Conservation (phyloP, 2,329 filamentous ascomycete genomes). For the Phialocephala sp. region DNA sequence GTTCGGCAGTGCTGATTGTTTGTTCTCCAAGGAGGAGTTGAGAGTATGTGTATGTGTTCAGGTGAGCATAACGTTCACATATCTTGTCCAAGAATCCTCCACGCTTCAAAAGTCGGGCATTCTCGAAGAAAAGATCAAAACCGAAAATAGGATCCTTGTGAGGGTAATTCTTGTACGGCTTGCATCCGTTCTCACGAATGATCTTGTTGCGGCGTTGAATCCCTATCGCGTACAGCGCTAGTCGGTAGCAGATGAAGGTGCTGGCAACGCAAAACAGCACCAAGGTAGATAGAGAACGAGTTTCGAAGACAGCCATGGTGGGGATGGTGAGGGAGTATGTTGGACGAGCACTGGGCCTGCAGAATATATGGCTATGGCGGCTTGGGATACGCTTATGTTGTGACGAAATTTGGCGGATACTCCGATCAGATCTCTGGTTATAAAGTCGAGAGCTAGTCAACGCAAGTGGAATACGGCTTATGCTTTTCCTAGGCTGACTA, state of each 20-base stretch:
- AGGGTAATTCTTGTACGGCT: constrained; percentile 44
- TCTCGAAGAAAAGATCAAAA: constrained; percentile 52
- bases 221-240: constrained; percentile 6
- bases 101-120: constrained; percentile 46
- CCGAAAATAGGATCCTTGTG: constrained; percentile 62
- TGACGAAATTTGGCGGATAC: background rate
- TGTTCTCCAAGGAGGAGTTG: constrained; percentile 35
- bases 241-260: constrained; percentile 15
- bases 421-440: too few relatives aligned
- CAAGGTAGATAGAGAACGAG: constrained; percentile 1
- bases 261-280: constrained; percentile 1
- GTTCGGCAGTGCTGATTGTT: constrained; percentile 56
- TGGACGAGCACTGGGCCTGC: background rate
- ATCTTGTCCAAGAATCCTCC: constrained; percentile 46
- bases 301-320: constrained; percentile 12
- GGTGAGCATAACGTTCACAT: constrained; percentile 42
- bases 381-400: background rate
- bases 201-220: constrained; percentile 9
- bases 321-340: background rate
- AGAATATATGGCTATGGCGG: background rate
- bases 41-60: constrained; percentile 23
- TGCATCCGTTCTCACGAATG: constrained; percentile 17
- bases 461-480: too few relatives aligned
- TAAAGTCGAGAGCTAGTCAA: background rate
- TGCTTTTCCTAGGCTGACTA: background rate